Evolutionary conservation across 805 yeast genomes (phyloP), one percentile per base, ranked within the genome.

Genomic region (Schwanniomyces pseudopolymorphus): DNA sequence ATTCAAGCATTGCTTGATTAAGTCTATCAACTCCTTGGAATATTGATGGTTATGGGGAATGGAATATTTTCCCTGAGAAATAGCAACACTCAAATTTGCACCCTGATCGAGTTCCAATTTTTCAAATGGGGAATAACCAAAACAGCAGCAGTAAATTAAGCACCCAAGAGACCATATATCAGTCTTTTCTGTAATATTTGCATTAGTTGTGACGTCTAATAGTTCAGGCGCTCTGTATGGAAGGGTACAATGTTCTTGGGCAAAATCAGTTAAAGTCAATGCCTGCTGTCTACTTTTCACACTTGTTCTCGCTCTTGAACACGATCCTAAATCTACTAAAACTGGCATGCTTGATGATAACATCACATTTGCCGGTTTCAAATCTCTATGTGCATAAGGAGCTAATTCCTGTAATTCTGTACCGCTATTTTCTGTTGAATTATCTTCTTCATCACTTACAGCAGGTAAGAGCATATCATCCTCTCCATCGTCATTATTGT

Each of bases 111-210:
- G 75, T 57, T 89, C 94, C 61, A 87, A 84, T 59, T 88, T 76
- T 60, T 90, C 96, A 63, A 91, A 91, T 1, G 98, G 98, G 3
- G 96, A 87, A 25, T 75, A 75, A 0, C 86, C 85, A 67, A 87
- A 91, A 63, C 92, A 74, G 53, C 88, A 67, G 1, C 90, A 81
- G 63, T 87, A 91, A 14, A 89, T 61, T 1, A 89, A 73, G 59
- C 97, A 89, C 0, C 98, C 98, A 24, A 91, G 64, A 3, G 96
- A 85, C 98, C 98, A 91, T 21, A 92, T 80, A 63, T 91, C 98
- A 3, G 87, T 83, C 48, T 79, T 78, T 57, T 88, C 96, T 51
- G 83, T 82, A 39, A 91, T 73, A 5, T 65, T 65, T n/a, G 79
- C 64, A 36, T 85, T 84, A 1, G 88, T 78, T 38, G 80, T 80